Conservation (phyloP, 192 early-diverging fungal genomes). For the Mortierella antarctica region DNA sequence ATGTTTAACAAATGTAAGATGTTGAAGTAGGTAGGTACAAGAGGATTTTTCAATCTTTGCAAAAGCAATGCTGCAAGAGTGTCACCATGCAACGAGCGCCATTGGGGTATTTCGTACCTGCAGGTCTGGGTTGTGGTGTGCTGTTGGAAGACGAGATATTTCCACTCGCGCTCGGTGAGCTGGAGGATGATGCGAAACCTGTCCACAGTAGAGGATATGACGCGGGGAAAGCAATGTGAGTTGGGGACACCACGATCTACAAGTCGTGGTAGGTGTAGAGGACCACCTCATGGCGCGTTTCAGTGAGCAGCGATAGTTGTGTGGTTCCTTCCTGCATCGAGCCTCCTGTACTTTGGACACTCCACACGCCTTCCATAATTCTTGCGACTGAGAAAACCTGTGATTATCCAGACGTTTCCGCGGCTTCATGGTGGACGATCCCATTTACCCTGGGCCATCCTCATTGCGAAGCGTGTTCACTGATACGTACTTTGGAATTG, state of each 20-base stretch:
- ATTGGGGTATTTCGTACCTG: slow-evolving; percentile 12
- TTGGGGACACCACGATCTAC: background rate
- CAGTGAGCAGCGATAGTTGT: no score
- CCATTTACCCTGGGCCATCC: background rate
- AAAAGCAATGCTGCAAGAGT: background rate
- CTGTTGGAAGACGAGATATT: slow-evolving; percentile 36
- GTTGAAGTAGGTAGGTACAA: no score
- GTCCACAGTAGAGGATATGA: background rate
- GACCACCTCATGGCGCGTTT: background rate
- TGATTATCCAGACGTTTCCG: no score
- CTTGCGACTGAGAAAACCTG: no score
- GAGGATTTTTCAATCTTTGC: background rate
- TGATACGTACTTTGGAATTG: slow-evolving; percentile 48
- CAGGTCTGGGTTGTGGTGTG: slow-evolving; percentile 42
- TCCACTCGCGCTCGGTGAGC: slow-evolving; percentile 34
- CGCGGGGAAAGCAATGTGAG: background rate
- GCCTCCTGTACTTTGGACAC: no score
- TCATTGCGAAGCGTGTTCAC: background rate
- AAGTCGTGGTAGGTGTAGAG: background rate
- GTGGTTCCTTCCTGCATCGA: no score
- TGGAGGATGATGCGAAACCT: slow-evolving; percentile 42
- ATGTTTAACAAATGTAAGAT: background rate
- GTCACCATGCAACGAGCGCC: no score
- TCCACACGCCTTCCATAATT: no score
- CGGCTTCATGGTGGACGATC: no score